Evolutionary conservation across 2,329 filamentous ascomycete species (phyloP).

Genomic region (Fusarium stilboides): DNA sequence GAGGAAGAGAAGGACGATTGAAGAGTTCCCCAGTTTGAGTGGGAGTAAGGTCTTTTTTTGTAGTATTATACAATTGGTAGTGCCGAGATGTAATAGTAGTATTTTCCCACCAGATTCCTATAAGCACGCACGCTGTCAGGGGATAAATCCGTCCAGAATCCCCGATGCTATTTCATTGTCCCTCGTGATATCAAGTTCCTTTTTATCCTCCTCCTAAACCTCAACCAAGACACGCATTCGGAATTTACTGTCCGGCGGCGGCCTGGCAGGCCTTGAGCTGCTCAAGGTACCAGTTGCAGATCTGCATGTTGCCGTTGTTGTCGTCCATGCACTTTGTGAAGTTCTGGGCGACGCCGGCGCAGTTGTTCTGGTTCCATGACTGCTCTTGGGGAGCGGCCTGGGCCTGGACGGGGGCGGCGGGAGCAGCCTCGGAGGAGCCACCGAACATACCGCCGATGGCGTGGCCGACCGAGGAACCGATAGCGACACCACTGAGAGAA

Average conservation of each 20-base stretch:
- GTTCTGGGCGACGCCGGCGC: constrained; percentile 82
- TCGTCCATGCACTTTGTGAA: constrained; percentile 99
- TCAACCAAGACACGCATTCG: constrained; percentile 17
- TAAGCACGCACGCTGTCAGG: constrained; percentile 44
- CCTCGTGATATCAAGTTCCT: constrained; percentile 21
- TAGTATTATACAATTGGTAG: constrained; percentile 51
- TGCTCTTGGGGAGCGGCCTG: constrained; percentile 63
- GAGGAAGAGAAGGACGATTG: constrained; percentile 64
- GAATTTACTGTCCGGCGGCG: constrained; percentile 77
- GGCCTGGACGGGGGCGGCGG: constrained; percentile 65
- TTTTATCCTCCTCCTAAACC: constrained; percentile 6
- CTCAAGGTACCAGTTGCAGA: constrained; percentile 98
- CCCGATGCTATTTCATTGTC: constrained; percentile 35
- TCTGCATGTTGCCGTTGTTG: constrained; percentile 92
- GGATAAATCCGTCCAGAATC: constrained; percentile 29
- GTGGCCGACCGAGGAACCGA: constrained; percentile 95
- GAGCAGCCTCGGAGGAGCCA: constrained; percentile 70
- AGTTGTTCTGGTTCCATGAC: constrained; percentile 74
- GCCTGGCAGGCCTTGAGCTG: constrained; percentile 93
- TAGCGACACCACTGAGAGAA: constrained; percentile 85
- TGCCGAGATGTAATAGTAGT: constrained; percentile 47
- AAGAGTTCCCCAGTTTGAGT: constrained; percentile 42
- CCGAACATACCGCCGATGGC: constrained; percentile 93
- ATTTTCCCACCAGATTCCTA: constrained; percentile 35
- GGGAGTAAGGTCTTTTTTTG: constrained; percentile 48